phyloP scores from a whole-genome alignment of 129 eudicot genomes.

The Tagetes patula region DNA sequence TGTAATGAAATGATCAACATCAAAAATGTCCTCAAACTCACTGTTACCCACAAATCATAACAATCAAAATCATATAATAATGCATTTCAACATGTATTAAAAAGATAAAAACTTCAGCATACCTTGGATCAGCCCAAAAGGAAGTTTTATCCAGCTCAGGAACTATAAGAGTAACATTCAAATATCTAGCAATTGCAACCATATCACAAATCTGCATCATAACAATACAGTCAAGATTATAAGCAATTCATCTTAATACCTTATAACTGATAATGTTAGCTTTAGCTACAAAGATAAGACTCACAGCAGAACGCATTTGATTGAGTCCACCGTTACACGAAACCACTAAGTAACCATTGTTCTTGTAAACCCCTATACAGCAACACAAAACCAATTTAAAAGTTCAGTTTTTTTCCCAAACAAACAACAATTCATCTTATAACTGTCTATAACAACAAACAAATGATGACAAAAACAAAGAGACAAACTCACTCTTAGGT shows the following conservation, averaged over 20 bases:
- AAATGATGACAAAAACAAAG: background rate
- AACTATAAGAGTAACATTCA: conserved; percentile 90
- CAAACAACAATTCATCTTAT: background rate
- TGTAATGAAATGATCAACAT: conserved; percentile 90
- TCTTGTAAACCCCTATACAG: conserved; percentile 84
- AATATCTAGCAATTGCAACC: conserved; percentile 94
- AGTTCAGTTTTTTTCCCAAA: background rate
- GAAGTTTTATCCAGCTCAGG: conserved; percentile 97
- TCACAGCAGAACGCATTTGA: conserved; percentile 98
- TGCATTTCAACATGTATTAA: background rate
- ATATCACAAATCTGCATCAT: conserved; percentile 86
- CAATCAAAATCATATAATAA: conserved; percentile 15
- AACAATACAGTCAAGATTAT: background rate
- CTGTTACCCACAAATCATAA: conserved; percentile 41
- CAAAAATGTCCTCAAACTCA: conserved; percentile 93
- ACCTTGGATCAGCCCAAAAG: conserved; percentile 99
- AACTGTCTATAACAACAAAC: background rate
- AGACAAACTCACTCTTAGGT: conserved; percentile 70
- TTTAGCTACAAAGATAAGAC: conserved; percentile 27
- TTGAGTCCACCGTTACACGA: conserved; percentile 99
- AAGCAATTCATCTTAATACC: background rate
- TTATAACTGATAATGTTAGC: background rate
- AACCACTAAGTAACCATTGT: conserved; percentile 92
- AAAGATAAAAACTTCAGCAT: background rate
- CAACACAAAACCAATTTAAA: conserved; percentile 18